Evolutionary conservation across 805 yeast species (phyloP).

Genomic region (Ogataea corticis): DNA sequence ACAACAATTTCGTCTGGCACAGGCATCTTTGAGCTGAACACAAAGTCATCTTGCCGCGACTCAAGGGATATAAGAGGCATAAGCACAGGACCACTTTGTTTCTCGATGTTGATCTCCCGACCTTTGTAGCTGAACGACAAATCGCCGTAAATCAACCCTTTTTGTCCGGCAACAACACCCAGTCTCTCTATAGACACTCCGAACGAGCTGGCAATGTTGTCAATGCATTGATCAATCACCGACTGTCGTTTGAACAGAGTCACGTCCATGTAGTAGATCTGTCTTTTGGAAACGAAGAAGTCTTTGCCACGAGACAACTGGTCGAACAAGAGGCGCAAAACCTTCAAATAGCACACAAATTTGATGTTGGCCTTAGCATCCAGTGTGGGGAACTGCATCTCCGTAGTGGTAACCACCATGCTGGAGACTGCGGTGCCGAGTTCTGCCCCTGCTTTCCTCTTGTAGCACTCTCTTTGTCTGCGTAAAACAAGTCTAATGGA

Average conservation of each 20-base stretch:
- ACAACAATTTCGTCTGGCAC: constrained; percentile 38
- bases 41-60: constrained; percentile 19
- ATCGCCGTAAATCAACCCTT: constrained; percentile 53
- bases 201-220: constrained; percentile 39
- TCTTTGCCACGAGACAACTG: constrained; percentile 10
- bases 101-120: constrained; percentile 11
- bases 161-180: constrained; percentile 53
- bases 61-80: constrained; percentile 41
- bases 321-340: constrained; percentile 21
- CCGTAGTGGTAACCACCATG: constrained; percentile 8
- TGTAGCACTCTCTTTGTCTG: constrained; percentile 9
- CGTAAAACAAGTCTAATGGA: constrained; percentile 20
- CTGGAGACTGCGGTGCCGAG: constrained; percentile 3
- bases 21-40: constrained; percentile 4
- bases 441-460: constrained; percentile 3
- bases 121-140: constrained; percentile 23
- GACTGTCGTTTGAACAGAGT: constrained; percentile 47
- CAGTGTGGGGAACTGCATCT: constrained; percentile 24
- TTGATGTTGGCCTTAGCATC: constrained; percentile 15
- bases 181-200: constrained; percentile 39
- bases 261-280: constrained; percentile 60
- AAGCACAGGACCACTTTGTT: constrained; percentile 26
- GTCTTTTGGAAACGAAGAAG: constrained; percentile 47
- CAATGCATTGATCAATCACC: constrained; percentile 41
- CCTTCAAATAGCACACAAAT: constrained; percentile 26